Evolutionary conservation across 306 rosid species (phyloP).

Genomic region (Cicer arietinum): DNA sequence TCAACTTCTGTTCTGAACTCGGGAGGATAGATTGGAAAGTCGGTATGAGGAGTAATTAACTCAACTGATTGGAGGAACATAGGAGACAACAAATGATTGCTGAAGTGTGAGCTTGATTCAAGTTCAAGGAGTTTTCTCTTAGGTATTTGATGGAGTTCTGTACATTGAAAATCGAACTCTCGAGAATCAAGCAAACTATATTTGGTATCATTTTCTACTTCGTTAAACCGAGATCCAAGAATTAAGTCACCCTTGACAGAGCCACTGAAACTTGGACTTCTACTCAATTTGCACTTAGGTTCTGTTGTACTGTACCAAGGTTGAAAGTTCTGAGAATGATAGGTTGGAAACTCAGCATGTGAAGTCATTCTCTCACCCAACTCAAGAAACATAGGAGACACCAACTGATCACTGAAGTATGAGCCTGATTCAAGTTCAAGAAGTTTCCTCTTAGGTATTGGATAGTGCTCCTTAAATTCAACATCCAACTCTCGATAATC

Average conservation of each 20-base stretch:
- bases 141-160: conserved; percentile 45
- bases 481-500: conserved; percentile 49
- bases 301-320: conserved; percentile 47
- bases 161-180: conserved; percentile 51
- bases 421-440: conserved; percentile 53
- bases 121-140: conserved; percentile 47
- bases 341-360: conserved; percentile 45
- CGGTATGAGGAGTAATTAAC: conserved; percentile 43
- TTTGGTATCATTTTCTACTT: conserved; percentile 46
- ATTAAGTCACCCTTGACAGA: conserved; percentile 36
- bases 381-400: conserved; percentile 50
- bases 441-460: conserved; percentile 44
- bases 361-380: conserved; percentile 49
- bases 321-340: conserved; percentile 35
- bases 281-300: conserved; percentile 47
- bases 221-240: conserved; percentile 43
- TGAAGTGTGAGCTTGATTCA: conserved; percentile 47
- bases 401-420: conserved; percentile 41
- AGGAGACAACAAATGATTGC: conserved; percentile 52
- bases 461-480: conserved; percentile 50
- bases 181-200: conserved; percentile 48
- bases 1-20: conserved; percentile 50
- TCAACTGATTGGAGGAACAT: conserved; percentile 48
- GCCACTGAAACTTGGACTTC: conserved; percentile 45
- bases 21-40: conserved; percentile 46